Evolutionary conservation across 1,284 basidiomycete species (phyloP), one percentile per base, ranked within the genome.

Genomic region (Hemileia vastatrix): DNA sequence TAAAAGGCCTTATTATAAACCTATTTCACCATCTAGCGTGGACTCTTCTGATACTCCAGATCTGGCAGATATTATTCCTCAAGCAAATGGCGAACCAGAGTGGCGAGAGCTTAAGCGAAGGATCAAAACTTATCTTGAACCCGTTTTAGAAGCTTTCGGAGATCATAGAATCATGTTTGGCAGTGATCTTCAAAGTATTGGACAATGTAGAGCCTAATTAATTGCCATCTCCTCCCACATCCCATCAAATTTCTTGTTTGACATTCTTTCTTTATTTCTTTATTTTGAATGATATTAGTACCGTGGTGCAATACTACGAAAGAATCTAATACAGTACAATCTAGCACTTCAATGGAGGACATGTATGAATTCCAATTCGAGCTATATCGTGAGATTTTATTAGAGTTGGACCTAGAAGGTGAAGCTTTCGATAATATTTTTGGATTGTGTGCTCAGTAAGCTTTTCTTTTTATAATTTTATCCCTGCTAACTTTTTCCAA

Each of bases 301-400:
- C n/a, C n/a, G n/a, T n/a, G n/a, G n/a, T n/a, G n/a, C n/a, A n/a
- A n/a, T n/a, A 19, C 31, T 1, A 33, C n/a, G 15, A 36, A 58
- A 5, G 6, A 44, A 13, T 24, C 48, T 24, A 33, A 31, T 18
- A n/a, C n/a, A n/a, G n/a, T n/a, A n/a, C n/a, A n/a, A n/a, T n/a
- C n/a, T n/a, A n/a, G n/a, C n/a, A n/a, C n/a, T n/a, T n/a, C n/a
- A n/a, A n/a, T n/a, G n/a, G n/a, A n/a, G n/a, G n/a, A n/a, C n/a
- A n/a, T n/a, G n/a, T 62, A 62, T 51, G 45, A 62, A 51, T 62
- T 48, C 55, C 60, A 62, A 55, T 62, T 55, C 27, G 60, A 63
- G 18, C 36, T 63, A 9, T 63, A 50, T 24, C 23, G 54, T 31
- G 60, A 63, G 50, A 55, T 53, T 55, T 40, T 63, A 21, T 55